phyloP scores from a whole-genome alignment of 73 alveolate genomes.

The Breviolum minutum region DNA sequence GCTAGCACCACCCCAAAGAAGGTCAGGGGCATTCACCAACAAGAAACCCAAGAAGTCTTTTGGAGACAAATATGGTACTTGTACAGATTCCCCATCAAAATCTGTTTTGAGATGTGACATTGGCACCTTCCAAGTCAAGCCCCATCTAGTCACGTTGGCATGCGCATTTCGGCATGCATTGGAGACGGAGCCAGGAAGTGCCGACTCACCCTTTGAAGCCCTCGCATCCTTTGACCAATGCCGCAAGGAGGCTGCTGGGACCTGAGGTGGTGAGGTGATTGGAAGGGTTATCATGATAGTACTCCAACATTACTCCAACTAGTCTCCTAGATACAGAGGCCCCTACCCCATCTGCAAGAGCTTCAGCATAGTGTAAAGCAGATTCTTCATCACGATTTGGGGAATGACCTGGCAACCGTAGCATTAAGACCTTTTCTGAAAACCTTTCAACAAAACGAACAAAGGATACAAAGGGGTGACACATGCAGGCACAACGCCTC shows the following conservation, averaged over 20 bases:
- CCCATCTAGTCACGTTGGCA: neutral
- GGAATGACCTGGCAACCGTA: neutral
- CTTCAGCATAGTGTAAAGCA: neutral
- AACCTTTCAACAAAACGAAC: too few species aligned
- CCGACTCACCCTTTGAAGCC: neutral
- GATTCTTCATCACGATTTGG: neutral
- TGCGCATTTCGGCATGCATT: conserved; percentile 9
- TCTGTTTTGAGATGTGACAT: neutral
- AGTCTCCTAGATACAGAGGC: neutral
- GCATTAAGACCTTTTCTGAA: too few species aligned
- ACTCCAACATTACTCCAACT: neutral
- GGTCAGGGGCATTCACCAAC: neutral
- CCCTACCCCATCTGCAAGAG: neutral
- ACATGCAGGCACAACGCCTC: too few species aligned
- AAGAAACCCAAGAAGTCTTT: neutral
- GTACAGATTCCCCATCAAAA: neutral
- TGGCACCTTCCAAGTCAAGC: conserved; percentile 16
- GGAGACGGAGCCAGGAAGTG: neutral
- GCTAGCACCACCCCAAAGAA: neutral
- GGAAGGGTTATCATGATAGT: neutral
- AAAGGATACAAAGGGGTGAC: too few species aligned
- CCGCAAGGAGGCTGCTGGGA: neutral
- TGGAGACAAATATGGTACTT: neutral
- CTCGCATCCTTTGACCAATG: neutral
- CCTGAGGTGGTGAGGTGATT: neutral